Evolutionary conservation across 2,329 filamentous ascomycete genomes (phyloP), one percentile per base, ranked within the genome.

Genomic region (Aphanocladium album): DNA sequence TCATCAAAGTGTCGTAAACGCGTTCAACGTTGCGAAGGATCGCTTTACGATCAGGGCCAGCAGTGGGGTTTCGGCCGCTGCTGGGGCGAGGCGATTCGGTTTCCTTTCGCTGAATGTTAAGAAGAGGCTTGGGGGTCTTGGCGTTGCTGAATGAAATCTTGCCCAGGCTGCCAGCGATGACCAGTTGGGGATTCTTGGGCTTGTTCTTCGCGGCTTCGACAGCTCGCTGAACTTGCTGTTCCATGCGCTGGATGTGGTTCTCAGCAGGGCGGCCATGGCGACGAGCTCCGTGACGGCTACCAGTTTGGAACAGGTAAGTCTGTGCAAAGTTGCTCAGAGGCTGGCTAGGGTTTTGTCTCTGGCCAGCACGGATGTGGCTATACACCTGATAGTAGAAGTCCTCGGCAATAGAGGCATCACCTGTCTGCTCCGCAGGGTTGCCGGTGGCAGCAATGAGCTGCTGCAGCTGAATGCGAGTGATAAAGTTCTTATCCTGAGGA

Each of bases 331-430:
- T 95, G 72, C 90, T 96, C 14, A 97, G 81, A 1, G 93, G 93
- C 72, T 98, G 93, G 68, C 91, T 91, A 5, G 93, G 93, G 69
- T 96, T 92, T 71, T 96, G 92, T 57, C 93, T 87, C 47, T 91
- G 90, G 47, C 91, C 90, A 62, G 91, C 92, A 57, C 93, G 89
- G 65, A 99, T 97, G 69, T 96, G 93, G 69, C 89, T 93, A 68
- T 96, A 93, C 23, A 99, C 95, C 72, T 99, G 95, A 70, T 98
- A 99, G 75, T 99, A 99, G 72, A 99, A 99, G 72, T 99, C 95
- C 68, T 99, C 95, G 1, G 87, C 84, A 41, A 98, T 81, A 7
- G 90, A 87, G 39, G 91, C 86, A 70, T 98, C 93, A 0, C 87
- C 85, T 50, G 89, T 89, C 50, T 88, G 83, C 64, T 96, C 92